Evolutionary conservation across 2,329 filamentous ascomycete species (phyloP).

Genomic region (Diaporthe ampelina): DNA sequence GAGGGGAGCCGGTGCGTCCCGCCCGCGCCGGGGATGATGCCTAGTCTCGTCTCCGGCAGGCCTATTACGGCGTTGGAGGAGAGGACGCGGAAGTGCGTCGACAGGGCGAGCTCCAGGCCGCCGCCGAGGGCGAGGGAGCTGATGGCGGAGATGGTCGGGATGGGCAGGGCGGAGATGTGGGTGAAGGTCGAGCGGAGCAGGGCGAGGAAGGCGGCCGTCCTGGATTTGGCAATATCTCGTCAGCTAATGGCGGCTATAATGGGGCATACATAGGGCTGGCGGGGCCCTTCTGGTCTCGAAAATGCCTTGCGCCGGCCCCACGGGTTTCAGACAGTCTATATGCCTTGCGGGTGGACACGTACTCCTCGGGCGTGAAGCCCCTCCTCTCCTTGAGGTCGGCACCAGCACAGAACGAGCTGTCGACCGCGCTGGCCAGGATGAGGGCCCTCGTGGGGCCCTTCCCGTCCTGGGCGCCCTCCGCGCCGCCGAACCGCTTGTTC

Average conservation of each 20-base stretch:
- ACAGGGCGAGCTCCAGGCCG: constrained; percentile 91
- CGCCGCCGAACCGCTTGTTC: constrained; percentile 59
- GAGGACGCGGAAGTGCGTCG: constrained; percentile 90
- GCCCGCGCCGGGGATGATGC: constrained; percentile 94
- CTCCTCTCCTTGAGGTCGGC: constrained; percentile 93
- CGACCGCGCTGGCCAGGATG: constrained; percentile 87
- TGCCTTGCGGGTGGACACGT: constrained; percentile 48
- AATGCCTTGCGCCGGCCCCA: background rate
- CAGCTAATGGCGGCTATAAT: background rate
- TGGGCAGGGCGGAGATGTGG: constrained; percentile 79
- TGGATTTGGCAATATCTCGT: constrained; percentile 52
- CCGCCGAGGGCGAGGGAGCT: constrained; percentile 90
- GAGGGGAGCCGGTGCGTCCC: constrained; percentile 90
- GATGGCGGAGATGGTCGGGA: constrained; percentile 92
- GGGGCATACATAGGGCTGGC: background rate
- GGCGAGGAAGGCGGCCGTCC: constrained; percentile 83
- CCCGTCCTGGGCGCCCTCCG: constrained; percentile 56
- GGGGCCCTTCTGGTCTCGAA: background rate
- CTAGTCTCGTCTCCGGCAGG: constrained; percentile 91
- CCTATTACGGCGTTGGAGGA: constrained; percentile 83
- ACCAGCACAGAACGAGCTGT: constrained; percentile 91
- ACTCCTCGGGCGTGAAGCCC: constrained; percentile 85
- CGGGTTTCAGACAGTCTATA: background rate
- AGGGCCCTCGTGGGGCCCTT: constrained; percentile 80
- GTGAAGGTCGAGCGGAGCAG: constrained; percentile 83